Conservation (phyloP, 2,329 filamentous ascomycete species). For the Metarhizium album region DNA sequence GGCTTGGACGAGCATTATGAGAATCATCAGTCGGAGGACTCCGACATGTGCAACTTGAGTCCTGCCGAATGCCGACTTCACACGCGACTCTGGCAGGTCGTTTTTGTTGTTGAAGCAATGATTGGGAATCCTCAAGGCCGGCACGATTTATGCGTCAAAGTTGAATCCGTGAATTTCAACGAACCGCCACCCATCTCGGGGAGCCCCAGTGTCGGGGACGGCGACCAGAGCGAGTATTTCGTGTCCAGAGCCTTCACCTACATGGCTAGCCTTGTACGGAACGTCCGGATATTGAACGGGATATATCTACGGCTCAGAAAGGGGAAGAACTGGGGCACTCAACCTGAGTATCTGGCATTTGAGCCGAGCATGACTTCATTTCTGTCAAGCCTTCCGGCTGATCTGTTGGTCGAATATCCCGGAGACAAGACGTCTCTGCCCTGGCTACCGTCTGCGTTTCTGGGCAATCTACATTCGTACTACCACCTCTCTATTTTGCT, state of each 20-base stretch:
- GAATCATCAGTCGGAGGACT: conserved; percentile 57
- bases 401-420: conserved; percentile 69
- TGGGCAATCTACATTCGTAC: conserved; percentile 83
- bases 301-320: conserved; percentile 64
- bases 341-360: conserved; percentile 70
- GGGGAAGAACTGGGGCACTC: conserved; percentile 74
- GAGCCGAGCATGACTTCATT: conserved; percentile 69
- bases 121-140: conserved; percentile 85
- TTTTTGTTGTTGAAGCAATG: conserved; percentile 83
- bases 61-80: conserved; percentile 71
- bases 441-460: conserved; percentile 75
- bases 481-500: conserved; percentile 78
- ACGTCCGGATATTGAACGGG: conserved; percentile 65
- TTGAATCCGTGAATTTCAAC: conserved; percentile 70
- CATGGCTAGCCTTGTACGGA: conserved; percentile 64
- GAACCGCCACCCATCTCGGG: conserved; percentile 8
- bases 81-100: conserved; percentile 80
- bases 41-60: conserved; percentile 53
- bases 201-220: background rate
- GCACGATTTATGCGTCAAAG: conserved; percentile 64
- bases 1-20: conserved; percentile 80
- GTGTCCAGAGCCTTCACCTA: conserved; percentile 30
- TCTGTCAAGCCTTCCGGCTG: conserved; percentile 63
- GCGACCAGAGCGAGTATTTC: background rate
- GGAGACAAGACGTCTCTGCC: conserved; percentile 63